Evolutionary conservation across 257 asterid species (phyloP).

Genomic region (Cynanchum wilfordii): DNA sequence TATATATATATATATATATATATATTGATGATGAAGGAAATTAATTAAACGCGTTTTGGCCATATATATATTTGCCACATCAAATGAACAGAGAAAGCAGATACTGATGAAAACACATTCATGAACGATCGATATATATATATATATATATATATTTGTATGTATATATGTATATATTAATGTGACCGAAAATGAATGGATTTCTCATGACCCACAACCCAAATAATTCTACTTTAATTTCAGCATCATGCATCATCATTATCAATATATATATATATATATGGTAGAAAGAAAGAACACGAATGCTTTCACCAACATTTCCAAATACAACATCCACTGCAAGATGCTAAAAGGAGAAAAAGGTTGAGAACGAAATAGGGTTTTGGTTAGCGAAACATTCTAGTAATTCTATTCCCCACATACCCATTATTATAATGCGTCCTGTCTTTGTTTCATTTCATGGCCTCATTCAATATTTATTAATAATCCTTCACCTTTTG

Average conservation of each 20-base stretch:
- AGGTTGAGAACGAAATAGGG: neutral
- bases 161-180: too few relatives aligned
- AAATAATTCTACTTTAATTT: neutral
- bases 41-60: neutral
- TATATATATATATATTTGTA: too few relatives aligned
- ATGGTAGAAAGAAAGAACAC: neutral
- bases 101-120: neutral
- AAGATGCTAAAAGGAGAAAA: neutral
- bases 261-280: too few relatives aligned
- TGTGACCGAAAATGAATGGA: slow-evolving; percentile 1
- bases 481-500: too few relatives aligned
- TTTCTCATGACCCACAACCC: neutral
- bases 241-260: neutral
- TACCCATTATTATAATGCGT: too few relatives aligned
- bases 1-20: too few relatives aligned
- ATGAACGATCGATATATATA: neutral
- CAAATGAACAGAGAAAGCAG: neutral
- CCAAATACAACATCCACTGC: neutral
- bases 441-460: neutral
- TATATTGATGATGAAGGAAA: neutral
- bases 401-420: slow-evolving; percentile 7
- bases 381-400: slow-evolving; percentile 9
- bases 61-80: neutral
- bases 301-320: neutral
- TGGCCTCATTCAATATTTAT: neutral